Percentiles rank a stretch among this genome's conserved stretches.
These are phyloP conservation scores for Suillus subalutaceus DNA, from an alignment of 768 basidiomycete genomes.

Conservation along the genomic window DNA sequence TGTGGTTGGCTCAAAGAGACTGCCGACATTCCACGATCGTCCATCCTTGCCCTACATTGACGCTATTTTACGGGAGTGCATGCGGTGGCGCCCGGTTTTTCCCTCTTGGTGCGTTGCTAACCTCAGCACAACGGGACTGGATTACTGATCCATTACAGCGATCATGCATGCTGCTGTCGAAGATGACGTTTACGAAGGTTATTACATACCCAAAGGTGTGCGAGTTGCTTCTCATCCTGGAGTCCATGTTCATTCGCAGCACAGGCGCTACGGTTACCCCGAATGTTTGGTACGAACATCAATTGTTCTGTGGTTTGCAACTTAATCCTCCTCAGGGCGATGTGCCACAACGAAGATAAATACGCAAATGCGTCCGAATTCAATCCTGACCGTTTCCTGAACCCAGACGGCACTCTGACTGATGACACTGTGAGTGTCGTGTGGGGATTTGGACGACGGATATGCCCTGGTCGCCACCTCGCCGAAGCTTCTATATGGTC, in stretches of 20 bases:
- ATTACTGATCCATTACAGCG: slow-evolving; percentile 1
- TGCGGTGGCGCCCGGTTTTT: slow-evolving; percentile 17
- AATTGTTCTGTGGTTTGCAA: not conserved
- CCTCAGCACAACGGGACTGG: not conserved
- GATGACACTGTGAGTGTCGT: slow-evolving; percentile 7
- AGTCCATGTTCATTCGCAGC: not conserved
- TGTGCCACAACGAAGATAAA: slow-evolving; percentile 50
- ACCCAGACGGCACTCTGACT: slow-evolving; percentile 9
- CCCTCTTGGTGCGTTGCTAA: slow-evolving; percentile 19
- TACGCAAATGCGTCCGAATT: slow-evolving; percentile 56
- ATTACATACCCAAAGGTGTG: slow-evolving; percentile 52
- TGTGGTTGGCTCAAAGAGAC: slow-evolving; percentile 13
- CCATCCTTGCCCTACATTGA: slow-evolving; percentile 19
- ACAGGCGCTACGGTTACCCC: slow-evolving; percentile 4
- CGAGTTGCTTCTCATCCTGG: not conserved
- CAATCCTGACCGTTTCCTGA: slow-evolving; percentile 55
- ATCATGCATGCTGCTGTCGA: slow-evolving; percentile 31
- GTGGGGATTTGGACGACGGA: slow-evolving; percentile 14
- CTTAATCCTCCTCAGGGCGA: slow-evolving; percentile 30
- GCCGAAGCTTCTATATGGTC: slow-evolving; percentile 13
- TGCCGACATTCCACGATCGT: slow-evolving; percentile 21
- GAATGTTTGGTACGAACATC: slow-evolving; percentile 10
- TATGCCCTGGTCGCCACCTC: slow-evolving; percentile 9
- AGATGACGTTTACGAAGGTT: slow-evolving; percentile 44
- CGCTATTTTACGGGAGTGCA: slow-evolving; percentile 15